These are phyloP conservation scores for Stentor coeruleus DNA, from an alignment of 73 alveolate species.

Conservation along the genomic window DNA sequence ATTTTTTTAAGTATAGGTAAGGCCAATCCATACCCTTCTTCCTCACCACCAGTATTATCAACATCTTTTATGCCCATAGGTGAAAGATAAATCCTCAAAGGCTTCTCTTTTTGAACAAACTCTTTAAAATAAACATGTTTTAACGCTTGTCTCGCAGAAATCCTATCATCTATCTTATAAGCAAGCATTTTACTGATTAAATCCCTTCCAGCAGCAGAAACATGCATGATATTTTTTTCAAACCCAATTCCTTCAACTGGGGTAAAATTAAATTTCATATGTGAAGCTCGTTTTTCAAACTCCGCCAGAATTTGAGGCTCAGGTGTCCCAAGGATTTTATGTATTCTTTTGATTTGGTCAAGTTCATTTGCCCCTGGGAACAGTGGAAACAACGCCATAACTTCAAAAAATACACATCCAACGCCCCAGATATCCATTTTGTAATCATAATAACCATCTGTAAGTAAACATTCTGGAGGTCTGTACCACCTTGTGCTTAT, in stretches of 20 bases:
- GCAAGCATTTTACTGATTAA: conserved; percentile 40
- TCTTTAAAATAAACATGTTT: conserved; percentile 71
- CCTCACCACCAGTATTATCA: conserved; percentile 3
- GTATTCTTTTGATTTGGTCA: conserved; percentile 93
- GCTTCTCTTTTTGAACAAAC: conserved; percentile 53
- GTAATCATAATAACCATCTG: conserved; percentile 98
- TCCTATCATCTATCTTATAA: conserved; percentile 54
- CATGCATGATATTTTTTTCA: conserved; percentile 59
- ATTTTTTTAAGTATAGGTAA: neutral
- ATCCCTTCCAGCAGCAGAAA: conserved; percentile 56
- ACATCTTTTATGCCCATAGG: neutral
- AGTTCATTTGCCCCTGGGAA: conserved; percentile 98
- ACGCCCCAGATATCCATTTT: conserved; percentile 99
- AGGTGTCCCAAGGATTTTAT: conserved; percentile 89
- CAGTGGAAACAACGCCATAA: conserved; percentile 76
- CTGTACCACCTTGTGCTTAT: conserved; percentile 88
- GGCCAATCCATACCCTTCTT: neutral
- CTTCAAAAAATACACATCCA: conserved; percentile 98
- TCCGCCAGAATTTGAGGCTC: conserved; percentile 67
- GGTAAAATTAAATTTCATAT: conserved; percentile 85
- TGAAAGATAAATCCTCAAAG: conserved; percentile 14
- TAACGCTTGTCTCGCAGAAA: conserved; percentile 70
- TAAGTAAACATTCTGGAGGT: conserved; percentile 90
- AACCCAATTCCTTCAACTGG: conserved; percentile 84
- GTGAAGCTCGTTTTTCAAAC: conserved; percentile 70